Evolutionary conservation across 495 filamentous ascomycete genomes (phyloP).

Genomic region (Penicillium flavigenum): DNA sequence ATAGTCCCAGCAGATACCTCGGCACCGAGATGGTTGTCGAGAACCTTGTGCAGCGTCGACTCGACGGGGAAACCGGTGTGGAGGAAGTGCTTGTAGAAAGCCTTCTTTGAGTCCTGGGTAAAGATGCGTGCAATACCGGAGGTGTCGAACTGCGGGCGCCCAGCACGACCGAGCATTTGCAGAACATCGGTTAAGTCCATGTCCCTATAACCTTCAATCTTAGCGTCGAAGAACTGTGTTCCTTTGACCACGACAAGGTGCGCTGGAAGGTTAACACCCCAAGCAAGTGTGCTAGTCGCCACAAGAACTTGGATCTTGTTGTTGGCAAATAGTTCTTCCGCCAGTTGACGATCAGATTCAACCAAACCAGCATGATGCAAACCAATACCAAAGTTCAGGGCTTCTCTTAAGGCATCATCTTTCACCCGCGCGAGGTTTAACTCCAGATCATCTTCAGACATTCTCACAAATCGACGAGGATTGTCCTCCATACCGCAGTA

Average conservation of each 20-base stretch:
- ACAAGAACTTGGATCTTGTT: constrained; percentile 98
- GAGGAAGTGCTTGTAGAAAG: constrained; percentile 99
- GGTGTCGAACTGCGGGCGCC: constrained; percentile 92
- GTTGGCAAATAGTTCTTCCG: constrained; percentile 93
- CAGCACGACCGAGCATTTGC: constrained; percentile 96
- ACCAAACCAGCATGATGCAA: constrained; percentile 96
- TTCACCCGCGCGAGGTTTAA: constrained; percentile 80
- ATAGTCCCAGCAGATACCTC: constrained; percentile 94
- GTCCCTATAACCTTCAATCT: constrained; percentile 95
- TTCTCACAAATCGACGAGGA: constrained; percentile 83
- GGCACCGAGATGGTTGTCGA: constrained; percentile 95
- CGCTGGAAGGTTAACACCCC: constrained; percentile 97
- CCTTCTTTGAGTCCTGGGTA: constrained; percentile 96
- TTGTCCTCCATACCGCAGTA: constrained; percentile 99
- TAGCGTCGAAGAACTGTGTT: constrained; percentile 97
- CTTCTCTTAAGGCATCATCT: constrained; percentile 86
- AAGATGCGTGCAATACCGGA: constrained; percentile 96
- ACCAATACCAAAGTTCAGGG: constrained; percentile 93
- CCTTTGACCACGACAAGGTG: constrained; percentile 98
- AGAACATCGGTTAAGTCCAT: constrained; percentile 99
- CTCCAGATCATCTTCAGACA: constrained; percentile 93
- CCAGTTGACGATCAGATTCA: constrained; percentile 84
- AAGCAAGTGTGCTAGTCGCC: constrained; percentile 94
- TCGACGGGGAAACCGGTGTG: constrained; percentile 98
- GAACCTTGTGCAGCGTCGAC: constrained; percentile 89